Conservation (phyloP, 2,329 filamentous ascomycete genomes). For the Pseudogymnoascus sp. region DNA sequence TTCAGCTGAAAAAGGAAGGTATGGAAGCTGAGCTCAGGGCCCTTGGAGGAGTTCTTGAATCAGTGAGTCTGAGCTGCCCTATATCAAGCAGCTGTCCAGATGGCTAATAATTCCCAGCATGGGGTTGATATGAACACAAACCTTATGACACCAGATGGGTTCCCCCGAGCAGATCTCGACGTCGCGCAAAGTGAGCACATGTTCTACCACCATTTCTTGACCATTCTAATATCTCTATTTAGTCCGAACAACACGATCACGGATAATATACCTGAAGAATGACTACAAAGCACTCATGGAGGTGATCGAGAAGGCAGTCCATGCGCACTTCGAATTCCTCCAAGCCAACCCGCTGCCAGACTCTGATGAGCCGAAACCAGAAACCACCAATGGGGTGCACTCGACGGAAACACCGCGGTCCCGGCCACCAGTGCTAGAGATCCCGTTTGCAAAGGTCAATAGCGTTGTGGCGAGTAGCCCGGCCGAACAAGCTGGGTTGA, state of each 20-base stretch:
- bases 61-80: conserved; percentile 44
- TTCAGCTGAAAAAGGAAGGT: conserved; percentile 75
- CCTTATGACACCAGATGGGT: conserved; percentile 82
- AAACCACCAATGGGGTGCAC: conserved; percentile 17
- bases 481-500: conserved; percentile 72
- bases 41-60: conserved; percentile 77
- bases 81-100: neutral
- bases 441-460: conserved; percentile 84
- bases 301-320: conserved; percentile 74
- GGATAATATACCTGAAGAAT: conserved; percentile 82
- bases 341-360: conserved; percentile 37
- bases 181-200: conserved; percentile 71
- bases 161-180: conserved; percentile 86
- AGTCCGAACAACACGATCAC: conserved; percentile 88
- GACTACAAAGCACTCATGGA: conserved; percentile 89
- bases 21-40: conserved; percentile 82
- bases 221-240: neutral
- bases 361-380: conserved; percentile 18
- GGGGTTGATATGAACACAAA: conserved; percentile 86
- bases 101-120: conserved; percentile 49
- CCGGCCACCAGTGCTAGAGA: conserved; percentile 34
- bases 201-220: neutral
- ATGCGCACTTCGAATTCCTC: conserved; percentile 76
- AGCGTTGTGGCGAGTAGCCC: conserved; percentile 70
- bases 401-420: conserved; percentile 28